Conservation (phyloP, 345 rosid genomes). For the Rubroshorea leprosula region DNA sequence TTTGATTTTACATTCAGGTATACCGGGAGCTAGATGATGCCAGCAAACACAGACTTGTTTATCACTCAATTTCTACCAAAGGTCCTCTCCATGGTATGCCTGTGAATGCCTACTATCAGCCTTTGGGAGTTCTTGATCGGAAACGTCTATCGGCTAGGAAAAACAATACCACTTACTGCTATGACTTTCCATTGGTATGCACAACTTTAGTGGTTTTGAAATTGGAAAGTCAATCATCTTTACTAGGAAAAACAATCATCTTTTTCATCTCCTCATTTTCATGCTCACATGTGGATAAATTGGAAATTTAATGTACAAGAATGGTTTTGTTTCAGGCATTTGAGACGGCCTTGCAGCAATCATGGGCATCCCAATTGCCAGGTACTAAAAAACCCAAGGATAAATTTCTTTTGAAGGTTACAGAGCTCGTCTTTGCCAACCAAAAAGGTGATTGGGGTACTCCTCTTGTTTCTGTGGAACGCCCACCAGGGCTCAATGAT, state of each 20-base stretch:
- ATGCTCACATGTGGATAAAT: constrained; percentile 3
- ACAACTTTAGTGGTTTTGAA: too few species aligned
- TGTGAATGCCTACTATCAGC: constrained; percentile 61
- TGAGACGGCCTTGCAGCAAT: constrained; percentile 67
- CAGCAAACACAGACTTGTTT: constrained; percentile 44
- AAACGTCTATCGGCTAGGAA: constrained; percentile 84
- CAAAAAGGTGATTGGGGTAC: constrained; percentile 62
- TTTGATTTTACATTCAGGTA: constrained; percentile 45
- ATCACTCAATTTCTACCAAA: constrained; percentile 53
- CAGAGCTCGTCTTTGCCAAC: constrained; percentile 77
- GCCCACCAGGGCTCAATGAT: constrained; percentile 73
- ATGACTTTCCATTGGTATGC: constrained; percentile 94
- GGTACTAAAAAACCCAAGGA: constrained; percentile 42
- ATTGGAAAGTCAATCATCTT: too few species aligned
- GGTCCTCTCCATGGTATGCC: constrained; percentile 67
- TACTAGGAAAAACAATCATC: neutral
- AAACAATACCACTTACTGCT: constrained; percentile 88
- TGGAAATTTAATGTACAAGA: constrained; percentile 15
- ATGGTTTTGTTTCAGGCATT: constrained; percentile 63
- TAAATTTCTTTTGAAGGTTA: constrained; percentile 47
- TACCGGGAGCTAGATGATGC: constrained; percentile 83
- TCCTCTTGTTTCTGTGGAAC: constrained; percentile 56
- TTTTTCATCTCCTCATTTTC: neutral
- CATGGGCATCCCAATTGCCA: constrained; percentile 67
- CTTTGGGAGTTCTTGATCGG: constrained; percentile 67